Evolutionary conservation across 2,329 filamentous ascomycete species (phyloP).

Genomic region (Calonectria henricotiae): DNA sequence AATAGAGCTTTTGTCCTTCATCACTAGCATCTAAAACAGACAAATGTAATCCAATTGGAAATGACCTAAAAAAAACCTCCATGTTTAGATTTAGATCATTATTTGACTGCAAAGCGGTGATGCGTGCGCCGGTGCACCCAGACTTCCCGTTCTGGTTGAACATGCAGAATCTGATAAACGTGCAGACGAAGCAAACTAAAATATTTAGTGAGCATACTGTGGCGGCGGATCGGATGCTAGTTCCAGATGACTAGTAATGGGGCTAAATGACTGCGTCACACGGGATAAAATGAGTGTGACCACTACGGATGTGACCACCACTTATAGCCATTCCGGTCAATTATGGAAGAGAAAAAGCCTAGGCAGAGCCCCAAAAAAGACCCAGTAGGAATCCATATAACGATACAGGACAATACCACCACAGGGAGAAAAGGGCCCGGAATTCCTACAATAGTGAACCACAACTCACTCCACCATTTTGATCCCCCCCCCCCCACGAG

Average conservation of each 20-base stretch:
- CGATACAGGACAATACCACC: neutral
- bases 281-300: slow-evolving; percentile 16
- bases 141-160: neutral
- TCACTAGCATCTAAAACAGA: too few species aligned
- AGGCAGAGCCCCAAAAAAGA: neutral
- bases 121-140: too few species aligned
- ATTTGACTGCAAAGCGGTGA: too few species aligned
- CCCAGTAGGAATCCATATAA: neutral
- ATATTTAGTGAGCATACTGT: neutral
- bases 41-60: too few species aligned
- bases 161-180: neutral
- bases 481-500: neutral
- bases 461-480: neutral
- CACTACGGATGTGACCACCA: neutral
- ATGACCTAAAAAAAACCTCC: too few species aligned
- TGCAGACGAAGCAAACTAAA: neutral
- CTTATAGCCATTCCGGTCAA: neutral
- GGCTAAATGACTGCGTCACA: slow-evolving; percentile 25
- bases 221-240: neutral
- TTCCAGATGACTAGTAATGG: slow-evolving; percentile 12
- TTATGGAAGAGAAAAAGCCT: neutral
- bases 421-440: neutral
- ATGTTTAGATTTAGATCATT: too few species aligned
- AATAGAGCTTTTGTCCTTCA: too few species aligned
- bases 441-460: neutral